A percentile compares a stretch with the other conserved stretches of the same genome.
Conservation (phyloP, 768 basidiomycete genomes). For the Lyophyllum semitale region DNA sequence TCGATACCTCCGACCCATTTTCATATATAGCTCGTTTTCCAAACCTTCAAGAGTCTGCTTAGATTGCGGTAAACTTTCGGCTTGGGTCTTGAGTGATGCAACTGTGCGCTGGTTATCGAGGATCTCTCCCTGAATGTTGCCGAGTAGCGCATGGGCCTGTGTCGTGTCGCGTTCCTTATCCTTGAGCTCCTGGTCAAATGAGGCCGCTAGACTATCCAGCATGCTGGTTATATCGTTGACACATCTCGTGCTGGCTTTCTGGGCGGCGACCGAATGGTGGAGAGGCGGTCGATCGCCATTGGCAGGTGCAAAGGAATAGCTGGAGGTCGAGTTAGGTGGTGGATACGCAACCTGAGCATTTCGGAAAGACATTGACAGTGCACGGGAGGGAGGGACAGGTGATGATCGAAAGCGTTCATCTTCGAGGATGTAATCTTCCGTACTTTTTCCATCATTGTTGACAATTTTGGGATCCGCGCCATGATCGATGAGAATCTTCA, state of each 20-base stretch:
- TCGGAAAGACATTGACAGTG: conserved; percentile 69
- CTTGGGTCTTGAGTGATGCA: conserved; percentile 64
- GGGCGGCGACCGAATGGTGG: conserved; percentile 83
- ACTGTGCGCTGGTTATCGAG: conserved; percentile 81
- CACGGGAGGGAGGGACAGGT: conserved; percentile 74
- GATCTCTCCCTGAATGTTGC: conserved; percentile 89
- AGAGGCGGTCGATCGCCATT: conserved; percentile 71
- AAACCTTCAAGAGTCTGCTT: conserved; percentile 60
- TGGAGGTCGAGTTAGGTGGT: conserved; percentile 21
- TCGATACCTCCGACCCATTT: conserved; percentile 82
- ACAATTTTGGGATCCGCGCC: conserved; percentile 94
- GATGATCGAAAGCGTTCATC: conserved; percentile 96
- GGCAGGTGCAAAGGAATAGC: conserved; percentile 42
- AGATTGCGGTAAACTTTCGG: conserved; percentile 64
- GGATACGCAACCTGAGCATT: conserved; percentile 66
- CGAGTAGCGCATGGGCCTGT: conserved; percentile 85
- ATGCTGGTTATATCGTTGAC: conserved; percentile 84
- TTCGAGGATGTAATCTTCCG: conserved; percentile 98
- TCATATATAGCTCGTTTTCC: conserved; percentile 64
- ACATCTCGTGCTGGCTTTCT: conserved; percentile 82
- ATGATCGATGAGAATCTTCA: conserved; percentile 94
- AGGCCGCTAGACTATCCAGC: conserved; percentile 84
- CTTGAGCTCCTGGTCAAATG: conserved; percentile 89
- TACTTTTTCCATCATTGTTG: conserved; percentile 94
- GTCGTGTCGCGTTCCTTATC: conserved; percentile 90